Conservation (phyloP, 2,329 filamentous ascomycete species). For the Ascochyta lentis region DNA sequence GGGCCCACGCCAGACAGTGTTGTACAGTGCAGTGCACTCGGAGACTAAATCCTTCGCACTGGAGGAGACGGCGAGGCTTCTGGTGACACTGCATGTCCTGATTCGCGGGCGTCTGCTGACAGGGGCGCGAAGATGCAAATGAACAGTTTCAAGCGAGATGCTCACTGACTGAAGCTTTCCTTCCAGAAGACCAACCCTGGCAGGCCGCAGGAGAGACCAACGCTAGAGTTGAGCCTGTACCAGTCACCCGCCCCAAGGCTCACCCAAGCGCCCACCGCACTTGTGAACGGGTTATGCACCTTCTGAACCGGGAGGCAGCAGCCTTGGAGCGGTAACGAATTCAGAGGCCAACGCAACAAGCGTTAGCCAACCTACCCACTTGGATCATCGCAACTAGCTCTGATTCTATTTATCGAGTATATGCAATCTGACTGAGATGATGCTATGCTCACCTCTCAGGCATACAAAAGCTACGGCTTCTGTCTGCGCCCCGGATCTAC, state of each 20-base stretch:
- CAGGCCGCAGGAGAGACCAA: slow-evolving; percentile 33
- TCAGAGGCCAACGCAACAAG: slow-evolving; percentile 35
- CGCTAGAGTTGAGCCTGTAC: slow-evolving; percentile 37
- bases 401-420: slow-evolving; percentile 22
- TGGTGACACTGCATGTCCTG: slow-evolving; percentile 15
- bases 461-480: slow-evolving; percentile 32
- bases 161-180: slow-evolving; percentile 27
- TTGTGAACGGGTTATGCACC: slow-evolving; percentile 47
- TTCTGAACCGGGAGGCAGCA: slow-evolving; percentile 35
- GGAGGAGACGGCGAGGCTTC: slow-evolving; percentile 8
- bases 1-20: slow-evolving; percentile 9
- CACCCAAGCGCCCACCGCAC: slow-evolving; percentile 43
- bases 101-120: slow-evolving; percentile 8
- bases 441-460: slow-evolving; percentile 29
- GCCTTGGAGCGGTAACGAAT: slow-evolving; percentile 32
- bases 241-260: slow-evolving; percentile 43
- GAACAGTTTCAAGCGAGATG: slow-evolving; percentile 14
- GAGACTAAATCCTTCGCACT: slow-evolving; percentile 15
- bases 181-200: slow-evolving; percentile 32
- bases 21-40: not conserved
- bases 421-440: slow-evolving; percentile 30
- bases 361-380: slow-evolving; percentile 33
- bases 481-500: slow-evolving; percentile 42
- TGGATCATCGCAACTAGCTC: slow-evolving; percentile 26
- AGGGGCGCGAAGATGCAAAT: slow-evolving; percentile 12